A percentile compares a stretch with the other conserved stretches of the same genome.
Conservation (phyloP, 2,329 filamentous ascomycete species). For the Ascochyta koolunga region DNA sequence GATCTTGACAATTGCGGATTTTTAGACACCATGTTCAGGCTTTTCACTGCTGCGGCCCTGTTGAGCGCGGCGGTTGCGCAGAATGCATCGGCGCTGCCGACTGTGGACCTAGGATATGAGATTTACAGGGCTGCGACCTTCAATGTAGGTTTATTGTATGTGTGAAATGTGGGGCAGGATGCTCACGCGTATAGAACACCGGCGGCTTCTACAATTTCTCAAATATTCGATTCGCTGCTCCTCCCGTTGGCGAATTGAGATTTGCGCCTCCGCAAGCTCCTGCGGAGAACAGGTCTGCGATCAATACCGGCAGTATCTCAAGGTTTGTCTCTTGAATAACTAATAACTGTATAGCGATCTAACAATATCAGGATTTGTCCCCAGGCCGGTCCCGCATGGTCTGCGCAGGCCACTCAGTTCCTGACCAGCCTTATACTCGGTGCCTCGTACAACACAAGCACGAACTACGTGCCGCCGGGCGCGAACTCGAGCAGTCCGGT, state of each 20-base stretch:
- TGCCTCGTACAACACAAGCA: slow-evolving; percentile 37
- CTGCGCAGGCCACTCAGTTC: slow-evolving; percentile 39
- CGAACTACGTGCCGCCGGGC: slow-evolving; percentile 29
- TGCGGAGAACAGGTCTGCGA: slow-evolving; percentile 49
- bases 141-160: slow-evolving; percentile 45
- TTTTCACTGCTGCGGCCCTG: slow-evolving; percentile 28
- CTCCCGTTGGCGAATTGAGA: slow-evolving; percentile 58
- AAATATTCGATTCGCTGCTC: slow-evolving; percentile 63
- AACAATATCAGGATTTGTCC: slow-evolving; percentile 39
- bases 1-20: no score
- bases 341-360: neutral
- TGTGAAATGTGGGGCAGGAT: neutral
- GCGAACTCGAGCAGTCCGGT: slow-evolving; percentile 35
- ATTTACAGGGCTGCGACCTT: slow-evolving; percentile 55
- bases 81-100: slow-evolving; percentile 44
- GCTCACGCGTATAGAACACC: slow-evolving; percentile 38
- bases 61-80: slow-evolving; percentile 32
- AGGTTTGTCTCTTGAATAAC: slow-evolving; percentile 27
- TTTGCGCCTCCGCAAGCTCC: slow-evolving; percentile 57
- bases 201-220: slow-evolving; percentile 60
- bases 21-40: slow-evolving; percentile 26
- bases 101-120: slow-evolving; percentile 62
- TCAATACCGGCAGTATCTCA: slow-evolving; percentile 54
- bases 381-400: slow-evolving; percentile 54
- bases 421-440: slow-evolving; percentile 39